phyloP scores from a whole-genome alignment of 202 grass and related monocot genomes.

The Panicum hallii region DNA sequence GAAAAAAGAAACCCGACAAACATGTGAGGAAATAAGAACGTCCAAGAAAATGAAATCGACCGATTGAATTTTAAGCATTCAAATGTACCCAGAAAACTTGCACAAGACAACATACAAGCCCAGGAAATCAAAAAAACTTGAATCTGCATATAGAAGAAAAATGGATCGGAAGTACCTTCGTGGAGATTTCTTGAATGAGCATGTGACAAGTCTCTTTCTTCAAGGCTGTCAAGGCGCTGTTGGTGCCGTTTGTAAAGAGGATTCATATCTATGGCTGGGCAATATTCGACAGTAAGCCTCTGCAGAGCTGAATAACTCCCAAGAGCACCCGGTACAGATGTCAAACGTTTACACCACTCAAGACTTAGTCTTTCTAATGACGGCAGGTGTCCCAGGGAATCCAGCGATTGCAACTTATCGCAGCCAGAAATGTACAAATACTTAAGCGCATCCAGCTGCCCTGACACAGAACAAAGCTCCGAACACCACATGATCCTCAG shows the following conservation, averaged over 20 bases:
- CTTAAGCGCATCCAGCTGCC: not conserved
- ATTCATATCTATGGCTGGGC: not conserved
- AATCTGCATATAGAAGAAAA: not conserved
- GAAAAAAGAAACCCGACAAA: too few relatives aligned
- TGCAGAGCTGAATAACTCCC: not conserved
- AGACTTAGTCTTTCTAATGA: not conserved
- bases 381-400: conserved; percentile 12
- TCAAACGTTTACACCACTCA: accelerated
- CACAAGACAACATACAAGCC: not conserved
- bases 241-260: not conserved
- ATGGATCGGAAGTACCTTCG: not conserved
- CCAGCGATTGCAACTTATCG: not conserved
- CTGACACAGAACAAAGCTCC: not conserved
- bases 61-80: not conserved
- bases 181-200: not conserved
- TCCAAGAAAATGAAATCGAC: not conserved
- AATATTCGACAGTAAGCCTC: not conserved
- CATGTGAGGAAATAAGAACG: not conserved
- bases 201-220: not conserved
- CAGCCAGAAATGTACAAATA: accelerated
- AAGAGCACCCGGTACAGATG: not conserved
- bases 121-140: not conserved
- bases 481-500: accelerated
- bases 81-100: not conserved
- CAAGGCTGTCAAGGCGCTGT: not conserved